Conservation (phyloP, 2,329 filamentous ascomycete genomes). For the Clonostachys byssicola region DNA sequence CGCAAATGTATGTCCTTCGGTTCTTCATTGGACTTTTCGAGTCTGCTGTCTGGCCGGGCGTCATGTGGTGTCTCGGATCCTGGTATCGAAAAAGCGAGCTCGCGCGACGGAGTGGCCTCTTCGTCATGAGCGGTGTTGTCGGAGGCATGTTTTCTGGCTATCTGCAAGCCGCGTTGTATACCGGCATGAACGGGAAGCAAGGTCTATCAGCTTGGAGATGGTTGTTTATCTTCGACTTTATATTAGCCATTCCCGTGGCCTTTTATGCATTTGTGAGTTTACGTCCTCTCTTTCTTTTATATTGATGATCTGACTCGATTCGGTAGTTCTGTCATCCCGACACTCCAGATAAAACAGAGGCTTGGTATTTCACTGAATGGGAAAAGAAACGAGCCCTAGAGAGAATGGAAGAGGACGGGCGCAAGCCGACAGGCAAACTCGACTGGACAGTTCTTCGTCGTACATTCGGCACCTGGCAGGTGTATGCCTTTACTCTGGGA, state of each 20-base stretch:
- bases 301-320: too few species aligned
- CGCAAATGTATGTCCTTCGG: conserved; percentile 40
- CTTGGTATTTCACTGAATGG: conserved; percentile 38
- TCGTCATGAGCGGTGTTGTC: conserved; percentile 52
- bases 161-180: conserved; percentile 23
- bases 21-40: conserved; percentile 52
- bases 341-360: conserved; percentile 32
- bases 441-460: conserved; percentile 27
- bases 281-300: too few species aligned
- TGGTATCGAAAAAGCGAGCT: conserved; percentile 58
- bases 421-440: conserved; percentile 26
- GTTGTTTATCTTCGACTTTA: conserved; percentile 29
- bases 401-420: conserved; percentile 60
- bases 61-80: conserved; percentile 47
- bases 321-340: conserved; percentile 31
- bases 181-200: conserved; percentile 22
- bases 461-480: conserved; percentile 34
- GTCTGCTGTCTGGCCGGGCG: conserved; percentile 49
- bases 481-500: conserved; percentile 33
- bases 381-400: conserved; percentile 63
- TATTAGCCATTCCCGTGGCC: too few species aligned
- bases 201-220: conserved; percentile 27
- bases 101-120: conserved; percentile 50
- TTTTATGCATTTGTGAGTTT: too few species aligned
- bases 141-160: conserved; percentile 30